Evolutionary conservation across 345 rosid genomes (phyloP).

Genomic region (Kernera saxatilis): DNA sequence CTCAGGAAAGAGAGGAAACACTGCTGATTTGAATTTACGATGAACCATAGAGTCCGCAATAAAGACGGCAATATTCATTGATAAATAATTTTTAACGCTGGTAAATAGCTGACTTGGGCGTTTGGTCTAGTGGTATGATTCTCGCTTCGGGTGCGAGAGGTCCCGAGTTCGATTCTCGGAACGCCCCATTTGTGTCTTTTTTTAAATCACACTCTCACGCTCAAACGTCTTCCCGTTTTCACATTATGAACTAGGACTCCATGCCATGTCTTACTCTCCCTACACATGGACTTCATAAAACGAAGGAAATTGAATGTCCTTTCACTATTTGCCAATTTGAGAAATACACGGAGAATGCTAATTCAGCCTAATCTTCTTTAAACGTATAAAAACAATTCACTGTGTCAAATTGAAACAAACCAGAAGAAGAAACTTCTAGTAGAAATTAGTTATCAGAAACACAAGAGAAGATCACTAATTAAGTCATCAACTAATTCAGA

Average conservation of each 20-base stretch:
- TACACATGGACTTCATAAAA: background rate
- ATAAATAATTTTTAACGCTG: fast-evolving
- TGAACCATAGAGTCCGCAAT: background rate
- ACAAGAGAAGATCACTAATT: slow-evolving; percentile 43
- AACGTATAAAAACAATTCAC: background rate
- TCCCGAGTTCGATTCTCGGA: slow-evolving; percentile 93
- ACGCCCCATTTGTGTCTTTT: slow-evolving; percentile 38
- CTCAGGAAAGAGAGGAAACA: background rate
- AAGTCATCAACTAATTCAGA: slow-evolving; percentile 67
- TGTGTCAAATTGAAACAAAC: background rate
- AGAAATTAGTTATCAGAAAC: background rate
- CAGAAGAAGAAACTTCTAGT: background rate
- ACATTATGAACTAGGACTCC: background rate
- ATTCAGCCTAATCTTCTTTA: background rate
- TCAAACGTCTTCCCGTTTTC: background rate
- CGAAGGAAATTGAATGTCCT: background rate
- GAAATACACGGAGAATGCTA: background rate
- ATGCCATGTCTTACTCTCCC: background rate
- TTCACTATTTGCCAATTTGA: background rate
- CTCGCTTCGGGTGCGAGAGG: slow-evolving; percentile 99
- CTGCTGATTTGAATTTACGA: slow-evolving; percentile 11
- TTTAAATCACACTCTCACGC: background rate
- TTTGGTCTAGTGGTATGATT: slow-evolving; percentile 99
- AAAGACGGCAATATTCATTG: fast-evolving
- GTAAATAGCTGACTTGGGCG: background rate